Conservation (phyloP, 2,329 filamentous ascomycete species). For the Emergomyces africanus region DNA sequence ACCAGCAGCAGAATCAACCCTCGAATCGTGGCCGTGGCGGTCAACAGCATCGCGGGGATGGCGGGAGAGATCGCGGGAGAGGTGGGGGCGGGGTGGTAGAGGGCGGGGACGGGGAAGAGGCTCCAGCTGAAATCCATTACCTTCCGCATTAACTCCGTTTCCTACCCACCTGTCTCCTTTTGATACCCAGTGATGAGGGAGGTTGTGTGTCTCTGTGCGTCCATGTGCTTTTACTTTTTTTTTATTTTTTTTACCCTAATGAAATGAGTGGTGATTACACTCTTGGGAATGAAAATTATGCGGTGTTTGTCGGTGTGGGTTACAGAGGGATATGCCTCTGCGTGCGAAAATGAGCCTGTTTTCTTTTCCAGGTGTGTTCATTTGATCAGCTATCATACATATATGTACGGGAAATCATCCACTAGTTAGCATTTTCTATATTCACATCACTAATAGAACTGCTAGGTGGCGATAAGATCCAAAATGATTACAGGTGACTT, state of each 20-base stretch:
- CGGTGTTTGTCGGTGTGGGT: neutral
- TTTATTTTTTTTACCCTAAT: neutral
- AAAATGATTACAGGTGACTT: neutral
- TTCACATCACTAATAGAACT: neutral
- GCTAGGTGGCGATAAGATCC: neutral
- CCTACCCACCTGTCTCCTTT: neutral
- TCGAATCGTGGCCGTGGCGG: conserved; percentile 29
- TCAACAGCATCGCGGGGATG: conserved; percentile 20
- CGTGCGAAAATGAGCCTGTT: neutral
- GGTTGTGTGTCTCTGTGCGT: neutral
- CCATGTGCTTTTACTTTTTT: neutral
- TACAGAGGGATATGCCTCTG: neutral
- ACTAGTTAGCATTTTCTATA: no score
- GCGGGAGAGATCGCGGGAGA: conserved; percentile 28
- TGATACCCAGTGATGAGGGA: neutral
- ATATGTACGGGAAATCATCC: neutral
- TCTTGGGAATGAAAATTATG: neutral
- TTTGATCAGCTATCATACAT: neutral
- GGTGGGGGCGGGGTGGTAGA: conserved; percentile 32
- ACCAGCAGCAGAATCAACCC: conserved; percentile 66
- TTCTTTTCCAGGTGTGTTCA: neutral
- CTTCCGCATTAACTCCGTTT: neutral
- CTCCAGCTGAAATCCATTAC: conserved; percentile 15
- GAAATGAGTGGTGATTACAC: neutral
- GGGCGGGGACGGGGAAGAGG: conserved; percentile 33